Conservation (phyloP, 441 rosid species). For the Bruguiera hainesii region DNA sequence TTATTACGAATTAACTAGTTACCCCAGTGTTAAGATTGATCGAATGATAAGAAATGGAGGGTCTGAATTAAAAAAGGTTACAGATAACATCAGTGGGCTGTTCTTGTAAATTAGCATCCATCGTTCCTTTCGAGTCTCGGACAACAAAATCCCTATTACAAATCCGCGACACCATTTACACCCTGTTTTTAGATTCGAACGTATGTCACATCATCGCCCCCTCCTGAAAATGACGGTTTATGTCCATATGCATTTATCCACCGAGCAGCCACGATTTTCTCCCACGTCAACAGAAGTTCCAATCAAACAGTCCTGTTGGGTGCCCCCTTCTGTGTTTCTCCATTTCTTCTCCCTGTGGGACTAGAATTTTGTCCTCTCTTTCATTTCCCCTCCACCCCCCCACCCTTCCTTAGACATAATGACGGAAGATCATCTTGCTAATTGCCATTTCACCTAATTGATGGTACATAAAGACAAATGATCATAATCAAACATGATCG, state of each 20-base stretch:
- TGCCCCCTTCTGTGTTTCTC: too few species aligned
- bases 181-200: conserved; percentile 6
- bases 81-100: background rate
- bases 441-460: too few species aligned
- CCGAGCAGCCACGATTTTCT: background rate
- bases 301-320: too few species aligned
- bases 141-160: conserved; percentile 3
- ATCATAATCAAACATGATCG: too few species aligned
- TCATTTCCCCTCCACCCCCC: too few species aligned
- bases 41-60: conserved; percentile 28
- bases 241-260: background rate
- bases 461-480: too few species aligned
- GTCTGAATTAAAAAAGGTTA: background rate
- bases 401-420: too few species aligned
- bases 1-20: too few species aligned
- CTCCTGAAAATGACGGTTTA: conserved; percentile 1
- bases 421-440: too few species aligned
- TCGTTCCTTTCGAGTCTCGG: background rate
- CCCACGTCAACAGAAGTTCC: background rate
- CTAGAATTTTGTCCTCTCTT: too few species aligned
- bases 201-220: conserved; percentile 16
- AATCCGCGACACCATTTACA: background rate
- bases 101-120: conserved; percentile 10
- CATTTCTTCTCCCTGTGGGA: too few species aligned
- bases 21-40: background rate